Evolutionary conservation across 2,329 filamentous ascomycete genomes (phyloP).

Genomic region (Cordyceps pruinosa): DNA sequence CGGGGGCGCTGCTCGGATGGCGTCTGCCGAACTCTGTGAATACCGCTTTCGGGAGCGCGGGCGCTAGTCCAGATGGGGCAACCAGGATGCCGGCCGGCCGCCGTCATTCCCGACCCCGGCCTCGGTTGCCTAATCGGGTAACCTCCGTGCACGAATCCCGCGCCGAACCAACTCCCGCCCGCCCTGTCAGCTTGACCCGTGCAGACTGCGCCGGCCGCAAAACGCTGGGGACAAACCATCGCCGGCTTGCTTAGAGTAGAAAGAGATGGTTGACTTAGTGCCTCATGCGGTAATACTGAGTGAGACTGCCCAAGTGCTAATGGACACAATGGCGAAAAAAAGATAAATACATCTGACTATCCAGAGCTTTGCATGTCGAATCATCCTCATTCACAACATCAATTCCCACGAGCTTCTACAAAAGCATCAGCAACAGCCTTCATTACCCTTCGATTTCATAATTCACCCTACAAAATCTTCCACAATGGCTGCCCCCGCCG

Average conservation of each 20-base stretch:
- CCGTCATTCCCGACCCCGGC: conserved; percentile 9
- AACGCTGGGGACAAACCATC: conserved; percentile 9
- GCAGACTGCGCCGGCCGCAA: conserved; percentile 1
- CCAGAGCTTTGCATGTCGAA: no score
- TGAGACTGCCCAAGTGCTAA: neutral
- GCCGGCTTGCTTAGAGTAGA: conserved; percentile 7
- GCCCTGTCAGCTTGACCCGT: conserved; percentile 5
- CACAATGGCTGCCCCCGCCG: conserved; percentile 12
- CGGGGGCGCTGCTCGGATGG: conserved; percentile 6
- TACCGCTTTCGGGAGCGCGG: neutral
- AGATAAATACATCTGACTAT: conserved; percentile 10
- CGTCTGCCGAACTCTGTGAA: neutral
- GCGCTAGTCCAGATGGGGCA: conserved; percentile 6
- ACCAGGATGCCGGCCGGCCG: neutral
- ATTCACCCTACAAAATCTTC: neutral
- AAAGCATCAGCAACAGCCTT: neutral
- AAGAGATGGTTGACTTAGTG: conserved; percentile 6
- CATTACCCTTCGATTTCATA: neutral
- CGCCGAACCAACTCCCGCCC: neutral
- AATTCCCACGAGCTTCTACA: neutral
- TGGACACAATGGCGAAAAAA: neutral
- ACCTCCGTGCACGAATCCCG: conserved; percentile 3
- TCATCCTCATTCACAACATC: no score
- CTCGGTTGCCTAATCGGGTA: conserved; percentile 8
- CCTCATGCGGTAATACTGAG: conserved; percentile 4